Evolutionary conservation across 352 stramenopile species (phyloP).

Genomic region (Globisporangium carolinianum): DNA sequence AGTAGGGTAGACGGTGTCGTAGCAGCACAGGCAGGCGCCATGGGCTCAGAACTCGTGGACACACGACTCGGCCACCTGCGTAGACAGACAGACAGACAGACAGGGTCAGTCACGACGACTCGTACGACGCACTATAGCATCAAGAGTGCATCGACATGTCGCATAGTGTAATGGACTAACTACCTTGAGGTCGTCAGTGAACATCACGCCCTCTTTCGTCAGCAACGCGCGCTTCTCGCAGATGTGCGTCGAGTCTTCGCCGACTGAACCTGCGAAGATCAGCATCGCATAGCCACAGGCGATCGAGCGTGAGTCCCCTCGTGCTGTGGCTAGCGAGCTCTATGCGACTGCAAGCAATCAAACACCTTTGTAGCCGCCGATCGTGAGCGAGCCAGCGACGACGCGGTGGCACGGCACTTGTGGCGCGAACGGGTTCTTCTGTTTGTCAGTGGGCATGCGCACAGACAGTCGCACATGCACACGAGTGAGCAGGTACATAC

Average conservation of each 20-base stretch:
- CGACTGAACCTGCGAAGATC: slow-evolving; percentile 31
- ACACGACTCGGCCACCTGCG: slow-evolving; percentile 38
- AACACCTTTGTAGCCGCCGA: slow-evolving; percentile 69
- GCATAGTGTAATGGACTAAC: background rate
- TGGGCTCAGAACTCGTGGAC: slow-evolving; percentile 36
- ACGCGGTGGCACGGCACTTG: slow-evolving; percentile 75
- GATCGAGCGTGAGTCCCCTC: no score
- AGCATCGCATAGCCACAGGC: no score
- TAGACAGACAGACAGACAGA: background rate
- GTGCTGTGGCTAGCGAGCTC: no score
- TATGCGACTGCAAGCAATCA: no score
- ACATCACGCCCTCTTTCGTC: slow-evolving; percentile 52
- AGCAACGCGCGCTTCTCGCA: slow-evolving; percentile 64
- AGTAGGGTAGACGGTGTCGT: no score
- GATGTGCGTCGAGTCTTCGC: slow-evolving; percentile 50
- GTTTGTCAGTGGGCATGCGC: background rate
- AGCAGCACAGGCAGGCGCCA: no score
- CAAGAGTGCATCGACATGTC: no score
- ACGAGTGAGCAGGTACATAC: background rate
- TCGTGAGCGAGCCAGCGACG: slow-evolving; percentile 55
- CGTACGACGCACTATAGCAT: background rate
- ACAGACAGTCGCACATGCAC: background rate
- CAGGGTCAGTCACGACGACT: background rate
- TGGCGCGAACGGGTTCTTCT: slow-evolving; percentile 82
- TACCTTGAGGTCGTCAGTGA: slow-evolving; percentile 59